Evolutionary conservation across 2,329 filamentous ascomycete genomes (phyloP), one percentile per base, ranked within the genome.

Genomic region (Annulohypoxylon truncatum): DNA sequence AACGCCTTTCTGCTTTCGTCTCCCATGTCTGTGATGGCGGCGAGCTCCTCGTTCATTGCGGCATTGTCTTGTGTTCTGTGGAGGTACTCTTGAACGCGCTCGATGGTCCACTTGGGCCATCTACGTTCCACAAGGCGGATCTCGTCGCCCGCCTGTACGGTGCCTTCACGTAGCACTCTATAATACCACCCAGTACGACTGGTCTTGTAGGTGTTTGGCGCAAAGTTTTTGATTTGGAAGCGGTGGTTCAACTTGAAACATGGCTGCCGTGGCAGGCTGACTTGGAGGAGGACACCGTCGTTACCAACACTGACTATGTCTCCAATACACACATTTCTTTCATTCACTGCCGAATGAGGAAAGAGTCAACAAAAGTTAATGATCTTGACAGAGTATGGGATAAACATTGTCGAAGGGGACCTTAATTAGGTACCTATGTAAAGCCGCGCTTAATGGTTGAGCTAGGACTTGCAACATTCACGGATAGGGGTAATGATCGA

Each of bases 161-260:
- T 78, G 0, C 89, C 89, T 29, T 85, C 82, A 2, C 79, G 78
- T 13, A 90, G 73, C 1, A 91, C 85, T 2, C 88, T 84, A 69
- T 90, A 90, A 73, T 90, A 86, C 89, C 88, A 91, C 0, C 89
- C 89, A 0, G 88, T 90, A 1, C 88, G 83, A 61, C 85, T 85
- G 1, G 79, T 79, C 66, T 83, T 81, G 77, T 86, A 89, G 0
- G 87, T 85, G 18, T 82, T 79, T 0, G 84, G 84, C 3, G 88
- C 86, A 76, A 91, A 90, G 65, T 88, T 85, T 71, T 86, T 87
- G 8, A 89, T 78, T 31, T 84, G 82, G 75, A 91, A 91, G 1
- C 89, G 86, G 71, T 90, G 88, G 73, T 91, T 91, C 7, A 91
- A 82, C 73, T 91, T 91, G 79, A 86, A 91, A 78, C 89, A 91